Evolutionary conservation across 2,329 filamentous ascomycete genomes (phyloP).

Genomic region (Diaporthe humulicola): DNA sequence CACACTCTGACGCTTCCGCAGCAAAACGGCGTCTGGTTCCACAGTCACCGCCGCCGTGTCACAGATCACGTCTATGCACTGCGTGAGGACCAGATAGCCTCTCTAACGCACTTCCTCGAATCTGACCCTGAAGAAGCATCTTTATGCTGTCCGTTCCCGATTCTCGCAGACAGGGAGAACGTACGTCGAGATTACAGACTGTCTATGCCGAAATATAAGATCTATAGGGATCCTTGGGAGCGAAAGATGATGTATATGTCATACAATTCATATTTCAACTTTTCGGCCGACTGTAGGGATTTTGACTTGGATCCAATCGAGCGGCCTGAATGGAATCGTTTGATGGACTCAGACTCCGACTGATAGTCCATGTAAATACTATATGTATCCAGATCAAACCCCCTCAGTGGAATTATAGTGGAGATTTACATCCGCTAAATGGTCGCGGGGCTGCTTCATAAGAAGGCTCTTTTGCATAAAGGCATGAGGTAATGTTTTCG

Average conservation of each 20-base stretch:
- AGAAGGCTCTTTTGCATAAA: too few relatives aligned
- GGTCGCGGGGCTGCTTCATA: too few relatives aligned
- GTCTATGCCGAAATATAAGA: background rate
- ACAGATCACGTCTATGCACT: background rate
- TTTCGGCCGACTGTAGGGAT: background rate
- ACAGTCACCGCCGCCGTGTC: background rate
- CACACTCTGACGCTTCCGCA: background rate
- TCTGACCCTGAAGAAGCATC: background rate
- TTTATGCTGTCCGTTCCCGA: background rate
- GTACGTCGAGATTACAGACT: background rate
- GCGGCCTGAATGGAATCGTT: background rate
- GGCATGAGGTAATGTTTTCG: too few relatives aligned
- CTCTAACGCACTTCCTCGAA: background rate
- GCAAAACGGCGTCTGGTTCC: constrained; percentile 11
- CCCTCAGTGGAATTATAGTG: background rate
- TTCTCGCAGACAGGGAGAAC: background rate
- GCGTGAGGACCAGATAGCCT: background rate
- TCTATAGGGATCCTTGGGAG: constrained; percentile 2
- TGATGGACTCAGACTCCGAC: background rate
- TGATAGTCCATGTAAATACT: background rate
- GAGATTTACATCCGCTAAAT: background rate
- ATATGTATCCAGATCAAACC: background rate
- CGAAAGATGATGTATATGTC: background rate
- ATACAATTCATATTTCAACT: background rate
- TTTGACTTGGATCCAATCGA: background rate